Base-by-base conservation (phyloP, 306 rosid species). In the Senna siamea region DNA sequence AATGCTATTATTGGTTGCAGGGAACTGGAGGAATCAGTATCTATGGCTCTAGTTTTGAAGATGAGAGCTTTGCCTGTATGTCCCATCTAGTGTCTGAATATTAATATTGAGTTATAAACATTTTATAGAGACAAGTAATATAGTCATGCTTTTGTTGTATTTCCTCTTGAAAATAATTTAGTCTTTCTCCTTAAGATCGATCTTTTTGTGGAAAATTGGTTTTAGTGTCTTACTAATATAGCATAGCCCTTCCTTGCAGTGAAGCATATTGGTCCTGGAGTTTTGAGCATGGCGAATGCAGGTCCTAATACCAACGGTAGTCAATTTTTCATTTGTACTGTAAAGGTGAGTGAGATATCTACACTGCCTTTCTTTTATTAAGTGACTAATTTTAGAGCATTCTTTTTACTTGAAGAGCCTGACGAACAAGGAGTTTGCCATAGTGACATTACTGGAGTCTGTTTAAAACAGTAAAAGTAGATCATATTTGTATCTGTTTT, bases 211-310 rank as follows among this genome's bases (percentile, higher is more conserved):
- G 66, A 70, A 19, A 46, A 56, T 9, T 6, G 11, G 9, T 37
- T 14, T 20, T 41, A 6, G 23, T 22, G 26, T 78, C 19, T 50
- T 17, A n/a, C 54, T 75, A 32, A 75, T 20, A 10, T 57, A 9
- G 18, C 19, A 14, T n/a, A 52, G 68, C 72, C 70, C 69, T 60
- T 80, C 50, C 52, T 69, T 87, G 88, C 94, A 89, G 98, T 91
- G 91, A 93, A 89, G 79, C 98, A 93, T 83, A 77, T 81, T 32
- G 98, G 96, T 54, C 87, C 98, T 68, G 98, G 98, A 69, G 90
- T 91, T 78, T 77, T 93, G 88, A 93, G 98, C 87, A 93, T 93
- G 98, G 98, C 97, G 19, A 93, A 91, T 79, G 97, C 97, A 0
- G 98, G 98, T 60, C 93, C 96, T 75, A 73, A 87, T 74, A 91